phyloP scores from a whole-genome alignment of 140 eudicot genomes.

The Stevia rebaudiana region DNA sequence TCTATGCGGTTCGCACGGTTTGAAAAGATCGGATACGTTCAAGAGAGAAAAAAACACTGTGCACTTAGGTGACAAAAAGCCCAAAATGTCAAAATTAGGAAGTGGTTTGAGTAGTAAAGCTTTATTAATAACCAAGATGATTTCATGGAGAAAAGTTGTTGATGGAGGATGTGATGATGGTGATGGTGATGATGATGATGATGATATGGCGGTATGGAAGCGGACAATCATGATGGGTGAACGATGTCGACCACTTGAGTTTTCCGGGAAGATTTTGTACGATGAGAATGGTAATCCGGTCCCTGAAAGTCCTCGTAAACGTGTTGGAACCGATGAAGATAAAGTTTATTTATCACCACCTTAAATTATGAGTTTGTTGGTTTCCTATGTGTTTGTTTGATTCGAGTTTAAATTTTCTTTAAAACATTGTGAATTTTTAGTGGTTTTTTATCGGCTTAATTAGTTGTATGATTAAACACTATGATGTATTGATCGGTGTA shows the following conservation, averaged over 20 bases:
- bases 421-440: not conserved
- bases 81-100: constrained; percentile 23
- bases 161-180: constrained; percentile 18
- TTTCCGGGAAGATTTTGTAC: constrained; percentile 61
- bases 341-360: constrained; percentile 3
- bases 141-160: constrained; percentile 60
- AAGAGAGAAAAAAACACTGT: constrained; percentile 25
- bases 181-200: constrained; percentile 34
- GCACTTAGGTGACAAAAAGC: constrained; percentile 30
- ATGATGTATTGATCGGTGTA: too few species aligned
- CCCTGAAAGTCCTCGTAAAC: constrained; percentile 27
- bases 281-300: constrained; percentile 60
- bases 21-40: constrained; percentile 20
- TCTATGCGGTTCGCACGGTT: constrained; percentile 48
- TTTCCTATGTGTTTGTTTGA: not conserved
- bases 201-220: constrained; percentile 55
- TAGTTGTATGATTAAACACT: not conserved
- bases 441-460: not conserved
- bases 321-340: constrained; percentile 3
- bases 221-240: constrained; percentile 75
- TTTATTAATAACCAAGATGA: constrained; percentile 52
- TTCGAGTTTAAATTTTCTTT: not conserved
- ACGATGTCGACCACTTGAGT: constrained; percentile 67
- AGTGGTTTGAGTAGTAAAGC: constrained; percentile 60
- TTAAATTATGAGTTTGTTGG: constrained; percentile 8